These are phyloP conservation scores for Boletales sp. DNA, from an alignment of 768 basidiomycete genomes.

Conservation along the genomic window DNA sequence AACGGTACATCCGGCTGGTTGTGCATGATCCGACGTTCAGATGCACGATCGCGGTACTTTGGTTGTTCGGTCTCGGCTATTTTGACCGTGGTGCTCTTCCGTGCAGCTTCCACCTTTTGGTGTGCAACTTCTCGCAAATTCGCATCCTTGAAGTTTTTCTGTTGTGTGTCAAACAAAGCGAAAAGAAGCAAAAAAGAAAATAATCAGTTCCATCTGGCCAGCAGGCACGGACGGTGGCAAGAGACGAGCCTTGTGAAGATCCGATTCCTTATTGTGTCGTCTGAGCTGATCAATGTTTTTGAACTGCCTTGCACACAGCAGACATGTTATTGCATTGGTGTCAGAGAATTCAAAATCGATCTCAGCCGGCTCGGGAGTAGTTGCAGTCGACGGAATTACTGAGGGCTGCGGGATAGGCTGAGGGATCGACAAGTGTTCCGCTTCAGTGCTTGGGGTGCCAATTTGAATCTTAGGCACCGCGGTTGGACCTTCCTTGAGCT, in stretches of 20 bases:
- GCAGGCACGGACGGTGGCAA: conserved; percentile 29
- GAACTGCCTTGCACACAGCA: conserved; percentile 93
- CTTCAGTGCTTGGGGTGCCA: conserved; percentile 9
- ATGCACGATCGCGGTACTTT: conserved; percentile 94
- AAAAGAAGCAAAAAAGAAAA: conserved; percentile 16
- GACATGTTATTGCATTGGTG: conserved; percentile 65
- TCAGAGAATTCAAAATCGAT: conserved; percentile 84
- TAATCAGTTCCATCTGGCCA: conserved; percentile 28
- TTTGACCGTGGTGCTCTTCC: conserved; percentile 32
- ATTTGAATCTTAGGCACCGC: conserved; percentile 17
- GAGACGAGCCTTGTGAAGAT: conserved; percentile 84
- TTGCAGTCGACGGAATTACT: conserved; percentile 24
- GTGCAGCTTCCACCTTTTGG: conserved; percentile 53
- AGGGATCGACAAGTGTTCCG: conserved; percentile 1
- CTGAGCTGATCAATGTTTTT: conserved; percentile 81
- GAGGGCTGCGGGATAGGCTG: conserved; percentile 11
- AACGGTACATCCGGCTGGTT: conserved; percentile 87
- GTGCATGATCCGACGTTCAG: conserved; percentile 85
- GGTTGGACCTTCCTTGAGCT: conserved; percentile 53
- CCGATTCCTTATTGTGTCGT: conserved; percentile 91
- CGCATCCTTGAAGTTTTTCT: conserved; percentile 85
- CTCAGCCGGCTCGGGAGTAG: conserved; percentile 44
- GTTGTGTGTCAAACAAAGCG: conserved; percentile 13
- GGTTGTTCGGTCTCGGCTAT: conserved; percentile 47
- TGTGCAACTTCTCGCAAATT: conserved; percentile 70